Percentiles rank a stretch among this genome's conserved stretches.
These are phyloP conservation scores for Ophiostoma populinum DNA, from an alignment of 2,329 filamentous ascomycete genomes.

Conservation along the genomic window DNA sequence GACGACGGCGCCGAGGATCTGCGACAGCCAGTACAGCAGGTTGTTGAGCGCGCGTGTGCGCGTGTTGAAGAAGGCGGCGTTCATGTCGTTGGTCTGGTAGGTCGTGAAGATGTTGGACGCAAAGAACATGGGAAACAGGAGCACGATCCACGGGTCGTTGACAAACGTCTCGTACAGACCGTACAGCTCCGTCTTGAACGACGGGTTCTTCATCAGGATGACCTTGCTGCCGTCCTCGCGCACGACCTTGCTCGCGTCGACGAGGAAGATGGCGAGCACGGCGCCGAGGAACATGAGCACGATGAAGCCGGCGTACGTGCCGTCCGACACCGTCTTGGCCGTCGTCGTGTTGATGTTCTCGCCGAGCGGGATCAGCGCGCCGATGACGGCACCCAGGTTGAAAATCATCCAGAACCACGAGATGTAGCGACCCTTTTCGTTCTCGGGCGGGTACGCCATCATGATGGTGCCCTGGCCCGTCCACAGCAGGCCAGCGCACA, in stretches of 20 bases:
- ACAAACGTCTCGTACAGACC: slow-evolving; percentile 60
- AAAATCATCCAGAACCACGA: slow-evolving; percentile 92
- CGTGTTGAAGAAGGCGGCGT: slow-evolving; percentile 52
- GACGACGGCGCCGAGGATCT: slow-evolving; percentile 58
- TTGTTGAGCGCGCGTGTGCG: slow-evolving; percentile 60
- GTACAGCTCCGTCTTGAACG: slow-evolving; percentile 61
- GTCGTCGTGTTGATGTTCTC: slow-evolving; percentile 39
- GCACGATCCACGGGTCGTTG: slow-evolving; percentile 53
- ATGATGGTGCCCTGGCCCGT: slow-evolving; percentile 71
- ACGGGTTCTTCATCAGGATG: slow-evolving; percentile 81
- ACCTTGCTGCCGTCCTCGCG: slow-evolving; percentile 64
- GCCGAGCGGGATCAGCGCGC: slow-evolving; percentile 57
- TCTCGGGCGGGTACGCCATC: slow-evolving; percentile 75
- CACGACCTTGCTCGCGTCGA: slow-evolving; percentile 53
- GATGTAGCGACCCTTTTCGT: slow-evolving; percentile 74
- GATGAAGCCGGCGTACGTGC: slow-evolving; percentile 14
- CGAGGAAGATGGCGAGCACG: slow-evolving; percentile 48
- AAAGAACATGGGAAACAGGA: slow-evolving; percentile 70
- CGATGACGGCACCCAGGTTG: slow-evolving; percentile 80
- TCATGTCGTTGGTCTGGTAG: slow-evolving; percentile 55
- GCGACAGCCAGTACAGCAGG: slow-evolving; percentile 61
- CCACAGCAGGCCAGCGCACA: slow-evolving; percentile 69
- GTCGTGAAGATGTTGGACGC: slow-evolving; percentile 71
- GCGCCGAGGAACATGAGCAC: slow-evolving; percentile 24
- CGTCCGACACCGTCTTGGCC: slow-evolving; percentile 11